A percentile compares a stretch with the other conserved stretches of the same genome.
These are phyloP conservation scores for Boehmeria nivea DNA, from an alignment of 306 rosid species.

Conservation along the genomic window DNA sequence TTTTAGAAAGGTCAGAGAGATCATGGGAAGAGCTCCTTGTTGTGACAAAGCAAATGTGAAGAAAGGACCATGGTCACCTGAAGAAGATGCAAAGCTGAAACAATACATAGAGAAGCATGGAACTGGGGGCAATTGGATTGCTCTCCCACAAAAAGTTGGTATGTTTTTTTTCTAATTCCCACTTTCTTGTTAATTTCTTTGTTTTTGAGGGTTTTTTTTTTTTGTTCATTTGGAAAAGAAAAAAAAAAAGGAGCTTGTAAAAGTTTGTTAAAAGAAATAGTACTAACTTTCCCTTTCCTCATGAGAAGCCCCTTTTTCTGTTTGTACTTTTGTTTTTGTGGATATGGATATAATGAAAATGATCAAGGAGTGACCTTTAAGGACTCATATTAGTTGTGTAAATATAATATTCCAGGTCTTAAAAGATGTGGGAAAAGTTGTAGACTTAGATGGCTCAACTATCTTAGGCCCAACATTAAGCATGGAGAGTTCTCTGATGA, in stretches of 20 bases:
- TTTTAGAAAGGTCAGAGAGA: slow-evolving; percentile 2
- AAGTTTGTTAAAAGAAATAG: too few relatives aligned
- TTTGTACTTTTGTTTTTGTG: too few relatives aligned
- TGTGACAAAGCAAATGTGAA: slow-evolving; percentile 92
- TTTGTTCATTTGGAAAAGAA: too few relatives aligned
- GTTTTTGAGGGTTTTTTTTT: too few relatives aligned
- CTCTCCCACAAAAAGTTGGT: slow-evolving; percentile 87
- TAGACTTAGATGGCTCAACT: slow-evolving; percentile 91
- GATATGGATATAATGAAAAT: too few relatives aligned
- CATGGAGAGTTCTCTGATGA: slow-evolving; percentile 85
- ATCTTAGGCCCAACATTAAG: slow-evolving; percentile 85
- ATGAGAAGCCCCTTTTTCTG: too few relatives aligned
- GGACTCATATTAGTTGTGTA: too few relatives aligned
- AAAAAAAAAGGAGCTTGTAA: too few relatives aligned
- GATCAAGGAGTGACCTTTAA: too few relatives aligned
- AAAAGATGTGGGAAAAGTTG: slow-evolving; percentile 96
- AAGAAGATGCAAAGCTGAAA: slow-evolving; percentile 79
- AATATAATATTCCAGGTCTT: slow-evolving; percentile 40
- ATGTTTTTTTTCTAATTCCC: neutral
- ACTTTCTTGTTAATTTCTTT: too few relatives aligned
- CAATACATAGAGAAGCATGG: slow-evolving; percentile 65
- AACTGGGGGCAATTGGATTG: slow-evolving; percentile 93
- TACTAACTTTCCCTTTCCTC: too few relatives aligned
- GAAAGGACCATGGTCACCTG: slow-evolving; percentile 97
- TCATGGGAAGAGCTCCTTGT: slow-evolving; percentile 97